phyloP scores from a whole-genome alignment of 805 yeast species.

The Barnettozyma populi region DNA sequence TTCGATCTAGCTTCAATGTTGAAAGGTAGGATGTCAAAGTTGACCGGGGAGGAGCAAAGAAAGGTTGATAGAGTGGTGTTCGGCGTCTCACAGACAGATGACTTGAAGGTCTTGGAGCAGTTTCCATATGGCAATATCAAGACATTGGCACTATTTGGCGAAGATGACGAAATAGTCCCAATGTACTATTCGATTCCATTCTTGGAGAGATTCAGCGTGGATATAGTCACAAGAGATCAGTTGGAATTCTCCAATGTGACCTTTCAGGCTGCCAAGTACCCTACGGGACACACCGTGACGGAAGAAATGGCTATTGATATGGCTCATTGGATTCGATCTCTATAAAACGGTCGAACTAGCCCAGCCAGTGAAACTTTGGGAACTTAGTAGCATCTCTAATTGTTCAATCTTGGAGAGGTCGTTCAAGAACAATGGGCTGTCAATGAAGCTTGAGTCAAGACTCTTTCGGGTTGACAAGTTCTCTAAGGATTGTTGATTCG shows the following conservation, averaged over 20 bases:
- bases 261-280: conserved; percentile 15
- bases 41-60: not conserved
- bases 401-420: conserved; percentile 4
- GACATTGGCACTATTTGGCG: conserved; percentile 21
- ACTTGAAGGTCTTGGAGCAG: conserved; percentile 8
- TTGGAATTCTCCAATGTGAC: not conserved
- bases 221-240: not conserved
- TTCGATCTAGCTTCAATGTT: conserved; percentile 19
- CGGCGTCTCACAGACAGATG: conserved; percentile 11
- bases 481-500: not conserved
- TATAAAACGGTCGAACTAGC: not conserved
- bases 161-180: conserved; percentile 13
- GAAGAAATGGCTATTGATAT: conserved; percentile 18
- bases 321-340: conserved; percentile 13
- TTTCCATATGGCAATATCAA: conserved; percentile 9
- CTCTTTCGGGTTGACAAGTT: not conserved
- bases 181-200: conserved; percentile 12
- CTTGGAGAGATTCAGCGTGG: conserved; percentile 4
- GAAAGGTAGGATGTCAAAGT: conserved; percentile 9
- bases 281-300: conserved; percentile 16
- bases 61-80: conserved; percentile 6
- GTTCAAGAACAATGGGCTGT: not conserved
- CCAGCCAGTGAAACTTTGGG: not conserved
- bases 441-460: not conserved
- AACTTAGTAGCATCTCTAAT: conserved; percentile 2